A percentile compares a stretch with the other conserved stretches of the same genome.
phyloP scores from a whole-genome alignment of 176 grass and related monocot species.

The Eleusine indica region DNA sequence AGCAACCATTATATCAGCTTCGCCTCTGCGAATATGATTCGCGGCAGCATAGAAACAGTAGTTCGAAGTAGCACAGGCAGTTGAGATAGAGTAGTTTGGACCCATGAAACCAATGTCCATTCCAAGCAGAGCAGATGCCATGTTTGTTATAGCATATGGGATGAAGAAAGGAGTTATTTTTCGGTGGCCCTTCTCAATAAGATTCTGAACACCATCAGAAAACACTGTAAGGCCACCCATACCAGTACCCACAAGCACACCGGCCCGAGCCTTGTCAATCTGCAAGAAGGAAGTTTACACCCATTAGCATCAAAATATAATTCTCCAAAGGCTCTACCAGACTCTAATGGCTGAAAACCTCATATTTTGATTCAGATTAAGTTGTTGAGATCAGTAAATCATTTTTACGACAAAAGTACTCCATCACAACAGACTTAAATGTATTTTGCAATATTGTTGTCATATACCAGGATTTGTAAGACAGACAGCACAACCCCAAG shows the following conservation, averaged over 20 bases:
- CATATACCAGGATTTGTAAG: background rate
- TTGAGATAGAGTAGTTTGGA: slow-evolving; percentile 96
- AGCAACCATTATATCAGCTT: slow-evolving; percentile 96
- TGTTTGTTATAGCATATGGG: slow-evolving; percentile 97
- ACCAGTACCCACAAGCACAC: slow-evolving; percentile 95
- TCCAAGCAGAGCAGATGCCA: slow-evolving; percentile 89
- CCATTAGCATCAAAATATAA: slow-evolving; percentile 35
- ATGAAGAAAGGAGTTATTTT: slow-evolving; percentile 99
- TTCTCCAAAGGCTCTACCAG: background rate
- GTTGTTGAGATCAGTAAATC: background rate
- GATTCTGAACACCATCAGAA: slow-evolving; percentile 93
- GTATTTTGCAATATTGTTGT: background rate
- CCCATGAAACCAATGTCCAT: slow-evolving; percentile 99
- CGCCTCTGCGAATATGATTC: slow-evolving; percentile 91
- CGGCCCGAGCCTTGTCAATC: slow-evolving; percentile 85
- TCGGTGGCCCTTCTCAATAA: slow-evolving; percentile 86
- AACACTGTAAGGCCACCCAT: slow-evolving; percentile 98
- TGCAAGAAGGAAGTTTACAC: slow-evolving; percentile 39
- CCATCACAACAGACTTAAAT: background rate
- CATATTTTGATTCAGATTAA: background rate
- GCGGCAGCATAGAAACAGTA: slow-evolving; percentile 98
- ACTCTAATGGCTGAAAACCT: background rate
- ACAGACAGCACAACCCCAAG: background rate
- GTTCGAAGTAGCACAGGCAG: slow-evolving; percentile 96
- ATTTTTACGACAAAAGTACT: background rate